Base-by-base conservation (phyloP, 805 yeast genomes). In the Suhomyces emberorum region DNA sequence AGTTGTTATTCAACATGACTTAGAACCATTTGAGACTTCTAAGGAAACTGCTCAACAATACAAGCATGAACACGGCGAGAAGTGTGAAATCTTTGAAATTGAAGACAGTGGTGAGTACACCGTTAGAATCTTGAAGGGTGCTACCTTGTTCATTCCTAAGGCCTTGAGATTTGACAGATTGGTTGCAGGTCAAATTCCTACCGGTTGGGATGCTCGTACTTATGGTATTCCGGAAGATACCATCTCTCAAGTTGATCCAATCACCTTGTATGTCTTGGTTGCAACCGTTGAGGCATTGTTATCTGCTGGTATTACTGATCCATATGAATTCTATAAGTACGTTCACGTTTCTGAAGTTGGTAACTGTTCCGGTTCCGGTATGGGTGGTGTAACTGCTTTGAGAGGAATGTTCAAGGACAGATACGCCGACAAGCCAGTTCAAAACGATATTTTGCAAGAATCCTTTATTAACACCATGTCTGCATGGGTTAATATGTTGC, bases 331-430 rank as follows among this genome's bases (percentile, higher is more conserved):
- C 76, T 93, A 93, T 77, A 83, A 91, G 70, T 95, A 93, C 62
- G 95, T 95, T 34, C 99, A 93, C 65, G 95, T 93, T 39, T 88
- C 98, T 31, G 98, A 93, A 69, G 88, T 93, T 51, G 99, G 98
- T 73, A 95, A 91, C 78, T 89, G 98, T 77, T 84, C 96, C 32
- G 99, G 99, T 73, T 88, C 97, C 39, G 99, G 99, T 79, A 91
- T 93, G 95, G 99, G 99, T 70, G 99, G 99, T 83, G 95, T 91
- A 54, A 63, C 84, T 52, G 98, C 99, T 35, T 70, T 93, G 59
- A 86, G 95, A 65, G 97, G 96, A 54, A 93, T 93, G 98, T 93
- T 88, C 76, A 88, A 77, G 67, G 96, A 91, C 59, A 82, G 99
- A 71, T 93, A 76, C 72, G 71, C 78, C 52, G 99, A 93, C 63